Evolutionary conservation across 2,329 filamentous ascomycete genomes (phyloP).

Genomic region (Talaromyces funiculosus): DNA sequence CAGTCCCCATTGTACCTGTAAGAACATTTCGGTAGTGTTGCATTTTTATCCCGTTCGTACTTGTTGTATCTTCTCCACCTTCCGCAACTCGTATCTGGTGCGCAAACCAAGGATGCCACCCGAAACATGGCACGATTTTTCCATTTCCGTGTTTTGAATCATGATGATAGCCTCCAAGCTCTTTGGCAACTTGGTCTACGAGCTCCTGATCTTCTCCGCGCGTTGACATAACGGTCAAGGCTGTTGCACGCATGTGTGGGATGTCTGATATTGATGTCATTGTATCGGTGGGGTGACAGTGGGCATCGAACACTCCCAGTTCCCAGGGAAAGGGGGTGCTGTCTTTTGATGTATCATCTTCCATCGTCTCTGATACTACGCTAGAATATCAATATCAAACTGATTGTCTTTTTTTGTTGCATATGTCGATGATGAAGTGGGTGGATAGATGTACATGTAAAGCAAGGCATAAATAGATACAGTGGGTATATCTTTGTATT

Average conservation of each 20-base stretch:
- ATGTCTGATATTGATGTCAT: slow-evolving; percentile 52
- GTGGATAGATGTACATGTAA: no score
- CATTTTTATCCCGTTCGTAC: slow-evolving; percentile 27
- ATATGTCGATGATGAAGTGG: not conserved
- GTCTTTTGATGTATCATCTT: not conserved
- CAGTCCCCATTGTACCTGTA: slow-evolving; percentile 34
- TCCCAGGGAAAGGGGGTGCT: slow-evolving; percentile 52
- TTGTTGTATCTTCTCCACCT: not conserved
- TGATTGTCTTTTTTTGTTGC: not conserved
- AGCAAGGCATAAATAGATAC: no score
- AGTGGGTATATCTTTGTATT: no score
- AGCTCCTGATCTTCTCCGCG: slow-evolving; percentile 57
- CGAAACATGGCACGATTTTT: slow-evolving; percentile 55
- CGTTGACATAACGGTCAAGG: slow-evolving; percentile 60
- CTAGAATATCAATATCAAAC: not conserved
- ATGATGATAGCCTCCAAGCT: slow-evolving; percentile 1
- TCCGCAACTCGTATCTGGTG: slow-evolving; percentile 53
- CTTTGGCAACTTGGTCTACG: slow-evolving; percentile 45
- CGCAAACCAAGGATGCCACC: slow-evolving; percentile 66
- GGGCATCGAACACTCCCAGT: slow-evolving; percentile 58
- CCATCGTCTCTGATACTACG: not conserved
- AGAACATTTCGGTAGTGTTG: slow-evolving; percentile 53
- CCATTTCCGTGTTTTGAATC: not conserved
- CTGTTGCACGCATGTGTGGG: slow-evolving; percentile 51
- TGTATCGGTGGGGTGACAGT: slow-evolving; percentile 63